Base-by-base conservation (phyloP, 345 rosid genomes). In the Corymbia maculata region DNA sequence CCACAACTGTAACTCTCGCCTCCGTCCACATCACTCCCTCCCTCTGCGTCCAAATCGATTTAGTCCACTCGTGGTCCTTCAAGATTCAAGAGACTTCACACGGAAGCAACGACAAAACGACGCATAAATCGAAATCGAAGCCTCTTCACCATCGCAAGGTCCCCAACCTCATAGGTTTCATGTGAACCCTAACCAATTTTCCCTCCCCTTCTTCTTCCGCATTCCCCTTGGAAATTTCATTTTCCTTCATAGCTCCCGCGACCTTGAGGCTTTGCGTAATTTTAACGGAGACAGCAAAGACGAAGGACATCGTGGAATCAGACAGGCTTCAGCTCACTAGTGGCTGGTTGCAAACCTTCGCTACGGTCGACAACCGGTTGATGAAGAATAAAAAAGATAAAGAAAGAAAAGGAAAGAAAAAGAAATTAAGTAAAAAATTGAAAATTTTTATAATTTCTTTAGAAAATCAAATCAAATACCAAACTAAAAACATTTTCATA, bases 1-100 rank as follows among this genome's bases (percentile, higher is more conserved):
- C 91, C 52, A 90, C 97, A 51, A 97, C 96, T 17, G 95, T 95
- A 70, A 96, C 94, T 89, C 96, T 92, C 45, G 98, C 95, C 55
- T 95, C 98, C 84, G 98, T 97, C 92, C 94, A 96, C 98, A 97
- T 95, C 90, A 86, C 93, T 90, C 91, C 88, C 93, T 57, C 85
- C 10, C 89, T 86, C 70, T 61, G 13, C 6, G 12, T 32, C 79
- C 45, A 32, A 68, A 68, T 68, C 79, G 22, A 68, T 68, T 9
- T 21, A 30, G 30, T 68, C 15, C 6, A 15, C 44, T 68, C 22
- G 22, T 32, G 22, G 22, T 30, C 79, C 79, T 15, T 30, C 32
- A 61, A 61, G 68, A 61, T 26, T 61, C 68, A 22, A 28, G 11
- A 61, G 32, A 12, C 16, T 28, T 61, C 68, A 61, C 8, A 61